These are phyloP conservation scores for Boletus subparvulus DNA, from an alignment of 768 basidiomycete genomes.

Conservation along the genomic window DNA sequence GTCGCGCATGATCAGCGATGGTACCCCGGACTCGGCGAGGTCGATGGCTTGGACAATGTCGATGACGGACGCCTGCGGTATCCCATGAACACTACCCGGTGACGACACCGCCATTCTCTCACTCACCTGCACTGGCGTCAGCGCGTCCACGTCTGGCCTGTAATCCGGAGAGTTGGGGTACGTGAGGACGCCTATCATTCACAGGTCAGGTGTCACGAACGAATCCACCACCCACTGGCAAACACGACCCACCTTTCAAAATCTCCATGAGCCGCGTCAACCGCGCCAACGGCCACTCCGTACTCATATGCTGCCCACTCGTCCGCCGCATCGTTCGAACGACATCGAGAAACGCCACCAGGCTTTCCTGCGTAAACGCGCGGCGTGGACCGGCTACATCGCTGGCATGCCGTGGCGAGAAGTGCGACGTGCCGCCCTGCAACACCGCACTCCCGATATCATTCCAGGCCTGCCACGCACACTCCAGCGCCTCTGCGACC, in stretches of 20 bases:
- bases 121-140: constrained; percentile 77
- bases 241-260: constrained; percentile 56
- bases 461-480: constrained; percentile 70
- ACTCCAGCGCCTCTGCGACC: constrained; percentile 52
- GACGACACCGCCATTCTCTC: neutral
- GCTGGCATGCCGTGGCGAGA: constrained; percentile 9
- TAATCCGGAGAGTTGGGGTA: constrained; percentile 85
- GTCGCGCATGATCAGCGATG: constrained; percentile 79
- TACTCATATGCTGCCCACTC: constrained; percentile 43
- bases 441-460: constrained; percentile 58
- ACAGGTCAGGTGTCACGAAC: neutral
- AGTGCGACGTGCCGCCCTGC: constrained; percentile 20
- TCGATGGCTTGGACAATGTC: constrained; percentile 69
- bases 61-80: constrained; percentile 62
- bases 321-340: constrained; percentile 58
- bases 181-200: constrained; percentile 60
- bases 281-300: constrained; percentile 66
- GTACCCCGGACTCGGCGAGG: constrained; percentile 54
- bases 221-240: neutral
- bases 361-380: constrained; percentile 63
- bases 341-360: constrained; percentile 78
- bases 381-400: constrained; percentile 11
- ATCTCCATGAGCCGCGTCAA: constrained; percentile 72
- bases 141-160: constrained; percentile 79
- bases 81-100: constrained; percentile 1